Conservation (phyloP, 2,329 filamentous ascomycete species). For the Aspergillus proliferans region DNA sequence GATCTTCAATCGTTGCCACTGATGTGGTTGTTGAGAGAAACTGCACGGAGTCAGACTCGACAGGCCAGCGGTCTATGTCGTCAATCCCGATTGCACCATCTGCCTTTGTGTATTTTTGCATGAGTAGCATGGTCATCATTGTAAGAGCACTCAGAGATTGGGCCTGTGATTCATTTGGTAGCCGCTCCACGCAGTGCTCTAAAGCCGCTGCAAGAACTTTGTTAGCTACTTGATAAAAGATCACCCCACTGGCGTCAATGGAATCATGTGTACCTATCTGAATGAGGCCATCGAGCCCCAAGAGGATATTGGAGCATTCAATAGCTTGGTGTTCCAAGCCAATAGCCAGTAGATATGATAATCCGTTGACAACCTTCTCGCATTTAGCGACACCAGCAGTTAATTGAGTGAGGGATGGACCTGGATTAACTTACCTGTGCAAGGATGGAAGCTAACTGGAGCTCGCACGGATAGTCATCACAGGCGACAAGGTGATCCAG, state of each 20-base stretch:
- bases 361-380: constrained; percentile 16
- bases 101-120: constrained; percentile 32
- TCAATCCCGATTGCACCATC: constrained; percentile 26
- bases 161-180: constrained; percentile 7
- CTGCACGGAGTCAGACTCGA: constrained; percentile 19
- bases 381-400: too few relatives aligned
- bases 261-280: constrained; percentile 18
- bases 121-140: constrained; percentile 25
- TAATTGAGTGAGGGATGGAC: too few relatives aligned
- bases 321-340: constrained; percentile 18
- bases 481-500: constrained; percentile 7
- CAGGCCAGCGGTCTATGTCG: constrained; percentile 25
- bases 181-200: constrained; percentile 10
- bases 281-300: constrained; percentile 17
- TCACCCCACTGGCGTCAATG: not conserved
- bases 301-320: constrained; percentile 21
- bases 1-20: constrained; percentile 16
- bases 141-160: constrained; percentile 10
- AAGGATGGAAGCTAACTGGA: too few relatives aligned
- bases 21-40: constrained; percentile 28
- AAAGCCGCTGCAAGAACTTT: constrained; percentile 10
- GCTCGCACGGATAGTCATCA: too few relatives aligned
- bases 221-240: constrained; percentile 4
- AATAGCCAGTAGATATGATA: constrained; percentile 11
- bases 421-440: too few relatives aligned